A percentile compares a stretch with the other conserved stretches of the same genome.
These are phyloP conservation scores for Phlebiopsis gigantea DNA, from an alignment of 768 basidiomycete genomes.

Conservation along the genomic window DNA sequence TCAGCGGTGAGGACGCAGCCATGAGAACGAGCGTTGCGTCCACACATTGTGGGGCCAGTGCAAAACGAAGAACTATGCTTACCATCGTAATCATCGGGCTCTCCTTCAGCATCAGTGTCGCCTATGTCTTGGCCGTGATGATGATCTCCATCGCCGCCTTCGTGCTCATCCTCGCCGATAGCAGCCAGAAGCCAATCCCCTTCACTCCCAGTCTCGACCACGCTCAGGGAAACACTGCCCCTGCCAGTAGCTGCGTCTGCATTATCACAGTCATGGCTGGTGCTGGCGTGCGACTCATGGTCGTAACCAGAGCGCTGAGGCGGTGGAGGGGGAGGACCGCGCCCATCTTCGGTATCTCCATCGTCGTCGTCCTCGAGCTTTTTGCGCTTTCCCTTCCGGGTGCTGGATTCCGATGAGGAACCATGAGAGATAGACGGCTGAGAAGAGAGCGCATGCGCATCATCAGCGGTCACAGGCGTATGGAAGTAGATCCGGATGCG, in stretches of 20 bases:
- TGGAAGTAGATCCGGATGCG: slow-evolving; percentile 91
- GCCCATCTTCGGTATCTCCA: slow-evolving; percentile 69
- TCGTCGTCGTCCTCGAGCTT: slow-evolving; percentile 89
- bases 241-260: slow-evolving; percentile 37
- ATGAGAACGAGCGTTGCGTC: slow-evolving; percentile 24
- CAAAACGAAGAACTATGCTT: slow-evolving; percentile 23
- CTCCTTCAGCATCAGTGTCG: slow-evolving; percentile 22
- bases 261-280: slow-evolving; percentile 35
- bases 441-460: slow-evolving; percentile 70
- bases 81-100: slow-evolving; percentile 28
- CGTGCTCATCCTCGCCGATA: slow-evolving; percentile 68
- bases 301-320: slow-evolving; percentile 41
- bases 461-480: slow-evolving; percentile 80
- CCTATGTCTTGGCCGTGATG: slow-evolving; percentile 16
- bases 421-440: slow-evolving; percentile 38
- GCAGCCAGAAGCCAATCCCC: slow-evolving; percentile 89
- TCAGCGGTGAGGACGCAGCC: slow-evolving; percentile 54
- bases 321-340: slow-evolving; percentile 64
- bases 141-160: slow-evolving; percentile 28
- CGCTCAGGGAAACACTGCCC: slow-evolving; percentile 62
- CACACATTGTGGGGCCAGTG: slow-evolving; percentile 23
- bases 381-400: slow-evolving; percentile 79
- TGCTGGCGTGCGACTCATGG: slow-evolving; percentile 42
- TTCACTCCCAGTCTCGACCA: slow-evolving; percentile 60
- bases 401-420: slow-evolving; percentile 43